Percentiles rank a stretch among this genome's conserved stretches.
These are phyloP conservation scores for Lactarius trivialis DNA, from an alignment of 768 basidiomycete species.

Conservation along the genomic window DNA sequence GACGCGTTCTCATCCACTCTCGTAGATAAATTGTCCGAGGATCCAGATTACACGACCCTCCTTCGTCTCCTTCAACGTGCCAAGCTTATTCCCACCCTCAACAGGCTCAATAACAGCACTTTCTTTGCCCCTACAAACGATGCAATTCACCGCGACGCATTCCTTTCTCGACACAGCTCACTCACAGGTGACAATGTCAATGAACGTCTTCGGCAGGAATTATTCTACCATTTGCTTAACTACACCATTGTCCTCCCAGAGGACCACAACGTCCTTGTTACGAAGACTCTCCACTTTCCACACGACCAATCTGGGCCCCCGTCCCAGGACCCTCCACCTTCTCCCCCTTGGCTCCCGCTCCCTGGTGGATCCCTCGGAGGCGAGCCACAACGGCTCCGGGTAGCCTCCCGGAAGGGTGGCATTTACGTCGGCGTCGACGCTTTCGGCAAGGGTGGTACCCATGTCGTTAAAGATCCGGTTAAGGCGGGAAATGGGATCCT, in stretches of 20 bases:
- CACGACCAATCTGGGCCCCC: constrained; percentile 50
- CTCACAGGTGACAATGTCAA: constrained; percentile 70
- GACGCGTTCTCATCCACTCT: constrained; percentile 47
- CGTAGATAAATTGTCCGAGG: constrained; percentile 68
- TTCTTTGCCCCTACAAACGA: constrained; percentile 95
- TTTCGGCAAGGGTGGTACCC: constrained; percentile 67
- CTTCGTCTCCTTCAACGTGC: constrained; percentile 74
- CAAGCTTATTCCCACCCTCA: constrained; percentile 86
- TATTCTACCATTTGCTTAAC: constrained; percentile 93
- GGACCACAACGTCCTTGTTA: constrained; percentile 35
- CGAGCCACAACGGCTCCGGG: constrained; percentile 73
- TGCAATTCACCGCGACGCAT: constrained; percentile 56
- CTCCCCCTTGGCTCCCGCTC: constrained; percentile 79
- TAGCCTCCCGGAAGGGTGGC: constrained; percentile 44
- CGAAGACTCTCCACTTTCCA: constrained; percentile 70
- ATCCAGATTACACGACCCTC: constrained; percentile 72
- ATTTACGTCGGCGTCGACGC: constrained; percentile 66
- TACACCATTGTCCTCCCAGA: constrained; percentile 52
- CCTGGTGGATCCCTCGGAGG: constrained; percentile 77
- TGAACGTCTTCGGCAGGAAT: constrained; percentile 77
- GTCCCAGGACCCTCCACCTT: constrained; percentile 61
- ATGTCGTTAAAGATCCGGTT: constrained; percentile 50
- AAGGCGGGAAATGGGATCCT: constrained; percentile 72
- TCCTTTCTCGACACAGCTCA: constrained; percentile 35
- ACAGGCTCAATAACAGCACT: constrained; percentile 74